These are phyloP conservation scores for Corynespora cassiicola DNA, from an alignment of 2,329 filamentous ascomycete genomes.

Conservation along the genomic window DNA sequence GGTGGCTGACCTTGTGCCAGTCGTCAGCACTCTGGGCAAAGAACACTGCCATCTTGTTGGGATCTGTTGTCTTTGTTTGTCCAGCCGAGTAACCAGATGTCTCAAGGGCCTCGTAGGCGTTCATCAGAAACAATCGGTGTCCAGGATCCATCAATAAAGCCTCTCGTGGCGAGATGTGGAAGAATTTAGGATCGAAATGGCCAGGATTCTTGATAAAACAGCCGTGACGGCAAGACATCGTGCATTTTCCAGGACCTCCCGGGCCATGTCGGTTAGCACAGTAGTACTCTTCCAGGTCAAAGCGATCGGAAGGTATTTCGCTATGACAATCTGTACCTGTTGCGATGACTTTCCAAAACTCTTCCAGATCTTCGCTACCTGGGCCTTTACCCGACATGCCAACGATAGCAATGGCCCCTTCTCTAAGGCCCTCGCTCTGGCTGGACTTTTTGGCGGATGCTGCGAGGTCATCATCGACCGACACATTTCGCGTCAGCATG, in stretches of 20 bases:
- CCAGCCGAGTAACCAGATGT: constrained; percentile 22
- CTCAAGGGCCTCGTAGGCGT: constrained; percentile 26
- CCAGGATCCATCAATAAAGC: constrained; percentile 22
- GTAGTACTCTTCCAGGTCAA: constrained; percentile 34
- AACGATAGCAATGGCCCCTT: constrained; percentile 23
- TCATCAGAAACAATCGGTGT: constrained; percentile 19
- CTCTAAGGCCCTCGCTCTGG: too few species aligned
- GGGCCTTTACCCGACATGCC: constrained; percentile 29
- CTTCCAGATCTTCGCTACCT: constrained; percentile 26
- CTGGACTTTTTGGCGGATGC: too few species aligned
- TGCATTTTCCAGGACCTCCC: constrained; percentile 1
- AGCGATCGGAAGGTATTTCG: constrained; percentile 23
- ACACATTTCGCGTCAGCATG: constrained; percentile 6
- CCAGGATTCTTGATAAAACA: constrained; percentile 15
- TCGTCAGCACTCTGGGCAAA: constrained; percentile 36
- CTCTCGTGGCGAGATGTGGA: constrained; percentile 28
- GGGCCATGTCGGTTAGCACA: background rate
- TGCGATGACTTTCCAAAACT: constrained; percentile 47
- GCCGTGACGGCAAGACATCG: constrained; percentile 8
- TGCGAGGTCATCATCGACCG: constrained; percentile 8
- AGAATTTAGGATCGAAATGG: constrained; percentile 23
- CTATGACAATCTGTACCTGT: constrained; percentile 36
- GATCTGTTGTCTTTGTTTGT: constrained; percentile 10
- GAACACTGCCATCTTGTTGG: constrained; percentile 33
- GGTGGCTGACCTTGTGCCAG: constrained; percentile 15